Conservation (phyloP, 2,329 filamentous ascomycete genomes). For the Ophiostoma perfectum region DNA sequence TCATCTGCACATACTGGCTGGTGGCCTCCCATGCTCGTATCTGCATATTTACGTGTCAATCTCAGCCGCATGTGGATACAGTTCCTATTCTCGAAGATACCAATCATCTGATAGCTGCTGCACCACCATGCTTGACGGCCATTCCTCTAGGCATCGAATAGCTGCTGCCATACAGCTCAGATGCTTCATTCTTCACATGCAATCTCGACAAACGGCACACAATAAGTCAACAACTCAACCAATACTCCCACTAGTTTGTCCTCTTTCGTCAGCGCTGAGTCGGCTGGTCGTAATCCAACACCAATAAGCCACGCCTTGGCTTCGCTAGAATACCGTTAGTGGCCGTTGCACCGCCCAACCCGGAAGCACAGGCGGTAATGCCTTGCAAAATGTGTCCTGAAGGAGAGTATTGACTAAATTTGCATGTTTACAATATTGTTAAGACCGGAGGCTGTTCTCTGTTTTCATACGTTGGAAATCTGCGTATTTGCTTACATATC, state of each 20-base stretch:
- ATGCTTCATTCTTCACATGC: neutral
- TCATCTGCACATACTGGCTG: neutral
- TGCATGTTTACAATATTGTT: too few species aligned
- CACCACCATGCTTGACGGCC: neutral
- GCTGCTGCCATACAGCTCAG: neutral
- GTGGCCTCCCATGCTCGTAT: neutral
- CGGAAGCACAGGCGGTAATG: neutral
- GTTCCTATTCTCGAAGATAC: neutral
- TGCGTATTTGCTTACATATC: too few species aligned
- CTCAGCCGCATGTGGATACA: neutral
- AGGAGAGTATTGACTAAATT: neutral
- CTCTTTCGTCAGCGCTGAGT: neutral
- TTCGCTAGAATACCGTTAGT: neutral
- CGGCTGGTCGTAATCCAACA: neutral
- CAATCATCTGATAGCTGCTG: neutral
- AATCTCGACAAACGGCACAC: neutral
- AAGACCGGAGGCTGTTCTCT: too few species aligned
- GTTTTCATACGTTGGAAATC: too few species aligned
- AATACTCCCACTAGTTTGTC: neutral
- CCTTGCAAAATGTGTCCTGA: neutral
- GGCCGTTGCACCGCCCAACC: neutral
- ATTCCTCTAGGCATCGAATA: neutral
- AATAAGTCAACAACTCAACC: neutral
- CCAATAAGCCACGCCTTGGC: neutral
- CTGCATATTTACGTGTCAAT: neutral